Conservation (phyloP, 1,284 basidiomycete species). For the Leccinum pseudoinsigne region DNA sequence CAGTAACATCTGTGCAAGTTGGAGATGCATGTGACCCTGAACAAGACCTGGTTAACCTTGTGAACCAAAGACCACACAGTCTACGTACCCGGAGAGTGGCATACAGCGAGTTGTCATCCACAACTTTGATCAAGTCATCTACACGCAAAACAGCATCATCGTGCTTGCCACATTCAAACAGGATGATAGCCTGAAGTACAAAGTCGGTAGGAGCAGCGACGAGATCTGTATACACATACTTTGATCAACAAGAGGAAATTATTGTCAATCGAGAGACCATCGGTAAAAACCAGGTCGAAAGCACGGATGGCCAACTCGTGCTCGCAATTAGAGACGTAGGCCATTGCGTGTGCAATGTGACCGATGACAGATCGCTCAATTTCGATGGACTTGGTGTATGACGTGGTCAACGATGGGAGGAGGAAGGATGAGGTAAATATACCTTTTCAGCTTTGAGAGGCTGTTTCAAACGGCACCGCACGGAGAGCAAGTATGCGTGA, state of each 20-base stretch:
- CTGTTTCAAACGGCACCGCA: neutral
- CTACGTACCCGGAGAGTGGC: conserved; percentile 1
- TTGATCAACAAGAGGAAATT: conserved; percentile 7
- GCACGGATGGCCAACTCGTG: neutral
- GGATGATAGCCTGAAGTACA: conserved; percentile 7
- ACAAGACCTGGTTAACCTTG: neutral
- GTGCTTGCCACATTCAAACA: conserved; percentile 9
- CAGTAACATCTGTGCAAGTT: neutral
- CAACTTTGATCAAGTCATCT: conserved; percentile 1
- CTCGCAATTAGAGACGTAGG: neutral
- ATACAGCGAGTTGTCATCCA: neutral
- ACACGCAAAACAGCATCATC: conserved; percentile 6
- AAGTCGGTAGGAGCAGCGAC: neutral
- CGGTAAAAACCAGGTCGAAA: conserved; percentile 6
- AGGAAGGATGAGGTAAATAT: neutral
- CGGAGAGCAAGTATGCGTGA: neutral
- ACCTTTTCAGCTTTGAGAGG: neutral
- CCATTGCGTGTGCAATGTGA: conserved; percentile 3
- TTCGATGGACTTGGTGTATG: conserved; percentile 4
- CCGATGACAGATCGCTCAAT: neutral
- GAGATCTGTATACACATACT: neutral
- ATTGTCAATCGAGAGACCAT: neutral
- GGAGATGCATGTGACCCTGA: conserved; percentile 3
- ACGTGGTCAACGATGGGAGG: neutral
- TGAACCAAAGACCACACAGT: neutral